Base-by-base conservation (phyloP, 2,329 filamentous ascomycete species). In the Claviceps pusilla region DNA sequence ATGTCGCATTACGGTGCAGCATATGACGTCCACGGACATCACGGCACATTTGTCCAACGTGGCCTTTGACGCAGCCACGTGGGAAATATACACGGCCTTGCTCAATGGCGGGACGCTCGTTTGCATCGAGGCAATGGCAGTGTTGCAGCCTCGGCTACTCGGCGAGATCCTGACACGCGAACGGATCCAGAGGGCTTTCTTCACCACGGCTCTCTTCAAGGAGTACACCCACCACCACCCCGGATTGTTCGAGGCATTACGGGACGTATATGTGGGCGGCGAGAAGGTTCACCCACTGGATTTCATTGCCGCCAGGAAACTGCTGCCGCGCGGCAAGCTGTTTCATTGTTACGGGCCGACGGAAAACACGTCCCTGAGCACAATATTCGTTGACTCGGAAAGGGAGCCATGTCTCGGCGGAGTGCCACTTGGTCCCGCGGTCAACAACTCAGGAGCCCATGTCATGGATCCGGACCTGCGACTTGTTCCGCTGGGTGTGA, bases 401-500 rank as follows among this genome's bases (percentile, higher is more conserved):
- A 28, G 47, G n/a, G 37, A 14, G 16, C 24, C 52, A 9, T 43
- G 12, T 43, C 7, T 19, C 6, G 45, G 45, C 24, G 47, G 49
- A 19, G 50, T 52, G 24, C 54, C 54, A 0, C 33, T 55, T 29
- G 53, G 50, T 31, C 2, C 7, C 12, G 6, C 53, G 7, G 6
- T 55, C 6, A 51, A 50, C 14, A 55, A 55, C 19, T 48, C 54
- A 4, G 54, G 53, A 1, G 58, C 60, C 1, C 57, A 58, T 35
- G 53, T 65, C 10, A 61, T 65, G 61, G 62, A 65, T 51, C 37
- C 52, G 3, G 51, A 59, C 1, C 58, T 58, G 14, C 58, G 52
- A 2, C 57, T 63, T 1, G 61, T 64, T 0, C 61, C 64, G 2
- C 37, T 59, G 0, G 63, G 63, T 9, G 60, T 63, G 0, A 31